Conservation (phyloP, 2,329 filamentous ascomycete species). For the Phaeoacremonium minimum region DNA sequence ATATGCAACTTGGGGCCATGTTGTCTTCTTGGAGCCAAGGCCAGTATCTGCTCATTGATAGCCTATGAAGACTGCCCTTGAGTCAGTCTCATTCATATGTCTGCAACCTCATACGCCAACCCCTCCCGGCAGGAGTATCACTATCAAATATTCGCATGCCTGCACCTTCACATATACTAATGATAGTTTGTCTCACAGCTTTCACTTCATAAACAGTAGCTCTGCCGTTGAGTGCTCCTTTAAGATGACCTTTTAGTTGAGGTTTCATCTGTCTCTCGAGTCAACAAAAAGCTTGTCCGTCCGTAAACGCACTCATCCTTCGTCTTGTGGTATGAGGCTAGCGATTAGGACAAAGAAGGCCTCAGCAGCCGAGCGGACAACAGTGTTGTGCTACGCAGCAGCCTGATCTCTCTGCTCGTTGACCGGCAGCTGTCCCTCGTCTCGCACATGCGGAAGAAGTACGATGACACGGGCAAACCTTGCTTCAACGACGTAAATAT, state of each 20-base stretch:
- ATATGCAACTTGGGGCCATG: too few species aligned
- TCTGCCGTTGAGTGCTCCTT: conserved; percentile 44
- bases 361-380: conserved; percentile 37
- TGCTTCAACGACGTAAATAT: not conserved
- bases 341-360: conserved; percentile 48
- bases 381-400: conserved; percentile 34
- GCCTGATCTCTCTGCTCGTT: not conserved
- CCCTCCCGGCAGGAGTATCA: conserved; percentile 31
- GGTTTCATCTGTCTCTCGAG: conserved; percentile 37
- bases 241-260: conserved; percentile 48
- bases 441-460: not conserved
- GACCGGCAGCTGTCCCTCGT: not conserved
- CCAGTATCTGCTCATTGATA: too few species aligned
- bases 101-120: conserved; percentile 40
- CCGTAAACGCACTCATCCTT: conserved; percentile 13
- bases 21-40: too few species aligned
- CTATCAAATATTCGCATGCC: conserved; percentile 37
- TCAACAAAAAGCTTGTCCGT: conserved; percentile 1
- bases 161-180: conserved; percentile 39
- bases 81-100: too few species aligned
- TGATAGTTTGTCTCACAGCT: conserved; percentile 39
- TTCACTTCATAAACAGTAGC: conserved; percentile 42
- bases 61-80: too few species aligned
- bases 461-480: not conserved
- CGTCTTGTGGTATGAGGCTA: conserved; percentile 46